These are phyloP conservation scores for Drechslerella dactyloides DNA, from an alignment of 2,329 filamentous ascomycete genomes.

Conservation along the genomic window DNA sequence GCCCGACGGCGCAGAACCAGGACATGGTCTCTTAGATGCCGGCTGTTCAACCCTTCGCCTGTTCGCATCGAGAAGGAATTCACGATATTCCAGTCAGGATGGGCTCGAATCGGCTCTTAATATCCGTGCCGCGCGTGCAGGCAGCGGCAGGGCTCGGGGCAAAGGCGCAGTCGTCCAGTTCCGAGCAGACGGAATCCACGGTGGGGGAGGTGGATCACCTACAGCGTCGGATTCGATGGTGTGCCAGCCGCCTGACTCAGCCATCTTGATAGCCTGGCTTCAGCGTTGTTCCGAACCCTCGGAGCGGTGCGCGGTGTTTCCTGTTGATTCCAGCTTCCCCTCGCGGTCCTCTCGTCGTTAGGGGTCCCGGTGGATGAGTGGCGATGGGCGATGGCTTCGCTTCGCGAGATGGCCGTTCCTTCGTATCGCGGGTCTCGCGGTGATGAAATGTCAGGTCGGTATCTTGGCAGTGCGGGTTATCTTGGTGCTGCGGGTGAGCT, in stretches of 20 bases:
- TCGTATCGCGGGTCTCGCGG: not conserved
- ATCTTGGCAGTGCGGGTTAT: not conserved
- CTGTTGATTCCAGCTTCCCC: not conserved
- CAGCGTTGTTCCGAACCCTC: not conserved
- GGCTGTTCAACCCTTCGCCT: conserved; percentile 26
- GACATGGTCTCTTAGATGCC: conserved; percentile 8
- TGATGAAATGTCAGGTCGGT: not conserved
- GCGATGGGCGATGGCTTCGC: not conserved
- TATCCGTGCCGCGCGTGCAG: conserved; percentile 37
- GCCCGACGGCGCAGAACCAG: conserved; percentile 12
- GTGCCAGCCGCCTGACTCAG: conserved; percentile 81
- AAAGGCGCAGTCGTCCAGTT: conserved; percentile 35
- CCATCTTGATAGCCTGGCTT: conserved; percentile 34
- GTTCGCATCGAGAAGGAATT: conserved; percentile 7
- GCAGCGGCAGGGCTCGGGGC: conserved; percentile 6
- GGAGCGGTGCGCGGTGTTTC: conserved; percentile 1
- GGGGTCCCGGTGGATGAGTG: not conserved
- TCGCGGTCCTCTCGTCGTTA: not conserved
- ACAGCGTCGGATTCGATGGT: conserved; percentile 92
- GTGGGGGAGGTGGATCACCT: conserved; percentile 29
- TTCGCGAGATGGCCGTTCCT: not conserved
- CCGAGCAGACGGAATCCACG: conserved; percentile 23
- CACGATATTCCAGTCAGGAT: not conserved
- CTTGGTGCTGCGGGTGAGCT: not conserved
- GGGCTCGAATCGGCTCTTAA: conserved; percentile 10